Conservation (phyloP, 2,329 filamentous ascomycete genomes). For the Aspergillus brunneoviolaceus region DNA sequence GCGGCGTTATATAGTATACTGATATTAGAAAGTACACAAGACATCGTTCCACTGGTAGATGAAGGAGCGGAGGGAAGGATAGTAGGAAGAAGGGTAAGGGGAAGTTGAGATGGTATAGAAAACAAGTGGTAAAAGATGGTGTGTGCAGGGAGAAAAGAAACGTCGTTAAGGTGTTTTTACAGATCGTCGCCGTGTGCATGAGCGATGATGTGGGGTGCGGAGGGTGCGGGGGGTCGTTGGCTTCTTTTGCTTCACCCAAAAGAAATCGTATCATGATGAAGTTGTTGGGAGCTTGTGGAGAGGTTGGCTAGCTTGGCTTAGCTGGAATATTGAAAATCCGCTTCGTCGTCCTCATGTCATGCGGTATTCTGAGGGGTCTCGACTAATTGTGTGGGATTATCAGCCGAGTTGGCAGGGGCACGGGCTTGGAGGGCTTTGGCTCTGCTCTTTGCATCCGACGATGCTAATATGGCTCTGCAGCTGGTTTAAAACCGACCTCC, state of each 20-base stretch:
- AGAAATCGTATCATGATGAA: no score
- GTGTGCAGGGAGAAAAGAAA: neutral
- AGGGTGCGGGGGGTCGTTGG: neutral
- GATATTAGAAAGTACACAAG: slow-evolving; percentile 7
- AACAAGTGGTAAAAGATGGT: neutral
- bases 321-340: neutral
- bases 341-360: no score
- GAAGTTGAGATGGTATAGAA: neutral
- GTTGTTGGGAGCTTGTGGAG: neutral
- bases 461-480: no score
- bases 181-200: neutral
- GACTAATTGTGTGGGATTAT: no score
- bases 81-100: neutral
- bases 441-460: no score
- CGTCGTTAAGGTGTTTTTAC: neutral
- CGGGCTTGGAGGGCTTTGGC: no score
- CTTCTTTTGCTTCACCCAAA: neutral
- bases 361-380: no score
- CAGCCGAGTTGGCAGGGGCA: no score
- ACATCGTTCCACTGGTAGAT: neutral
- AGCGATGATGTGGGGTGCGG: neutral
- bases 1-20: slow-evolving; percentile 9
- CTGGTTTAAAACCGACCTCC: slow-evolving; percentile 33
- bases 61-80: no score
- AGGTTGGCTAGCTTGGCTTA: neutral